Conservation (phyloP, 73 alveolate species). For the Durusdinium trenchii region DNA sequence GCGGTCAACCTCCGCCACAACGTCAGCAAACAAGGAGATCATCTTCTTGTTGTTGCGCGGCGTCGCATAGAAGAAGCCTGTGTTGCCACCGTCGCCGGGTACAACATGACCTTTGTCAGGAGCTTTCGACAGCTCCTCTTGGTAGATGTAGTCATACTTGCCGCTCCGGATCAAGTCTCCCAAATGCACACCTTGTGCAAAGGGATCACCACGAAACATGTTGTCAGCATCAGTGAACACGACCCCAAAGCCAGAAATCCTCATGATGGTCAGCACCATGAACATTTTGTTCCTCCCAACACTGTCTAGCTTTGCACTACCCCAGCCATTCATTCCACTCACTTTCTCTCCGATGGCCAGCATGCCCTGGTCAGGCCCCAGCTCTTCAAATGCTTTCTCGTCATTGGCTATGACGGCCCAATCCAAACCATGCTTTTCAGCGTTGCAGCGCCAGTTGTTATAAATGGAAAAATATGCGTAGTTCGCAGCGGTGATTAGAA, state of each 20-base stretch:
- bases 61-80: slow-evolving; percentile 81
- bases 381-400: slow-evolving; percentile 49
- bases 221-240: slow-evolving; percentile 90
- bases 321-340: slow-evolving; percentile 95
- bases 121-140: slow-evolving; percentile 84
- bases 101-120: slow-evolving; percentile 80
- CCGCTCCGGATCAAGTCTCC: slow-evolving; percentile 78
- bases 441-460: slow-evolving; percentile 89
- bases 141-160: slow-evolving; percentile 81
- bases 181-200: slow-evolving; percentile 65
- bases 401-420: slow-evolving; percentile 90
- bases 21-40: slow-evolving; percentile 60
- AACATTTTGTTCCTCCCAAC: slow-evolving; percentile 93
- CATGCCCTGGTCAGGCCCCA: slow-evolving; percentile 81
- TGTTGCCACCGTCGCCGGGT: slow-evolving; percentile 94
- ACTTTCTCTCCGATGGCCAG: slow-evolving; percentile 94
- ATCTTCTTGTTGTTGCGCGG: slow-evolving; percentile 60
- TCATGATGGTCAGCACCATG: slow-evolving; percentile 86
- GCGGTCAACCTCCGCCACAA: slow-evolving; percentile 84
- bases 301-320: slow-evolving; percentile 76
- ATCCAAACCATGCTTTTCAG: slow-evolving; percentile 73
- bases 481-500: slow-evolving; percentile 57
- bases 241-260: slow-evolving; percentile 41
- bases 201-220: slow-evolving; percentile 85
- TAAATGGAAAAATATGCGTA: slow-evolving; percentile 71